Percentiles rank a stretch among this genome's conserved stretches.
phyloP scores from a whole-genome alignment of 225 moss, liverwort and hornwort genomes.

The Pleurozium schreberi region DNA sequence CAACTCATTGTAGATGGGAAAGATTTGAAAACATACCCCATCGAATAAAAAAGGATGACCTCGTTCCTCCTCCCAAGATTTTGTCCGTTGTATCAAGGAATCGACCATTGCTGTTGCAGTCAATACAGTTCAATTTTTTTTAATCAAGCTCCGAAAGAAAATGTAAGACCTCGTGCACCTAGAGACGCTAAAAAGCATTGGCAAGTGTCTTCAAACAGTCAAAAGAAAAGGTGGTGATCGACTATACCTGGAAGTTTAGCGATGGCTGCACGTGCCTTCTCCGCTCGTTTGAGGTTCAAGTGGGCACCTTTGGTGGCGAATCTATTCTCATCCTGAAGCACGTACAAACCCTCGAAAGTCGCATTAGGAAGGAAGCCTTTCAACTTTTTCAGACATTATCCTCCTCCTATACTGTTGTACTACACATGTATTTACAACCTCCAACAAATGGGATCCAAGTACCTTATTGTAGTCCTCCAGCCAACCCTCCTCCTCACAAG shows the following conservation, averaged over 20 bases:
- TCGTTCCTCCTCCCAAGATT: slow-evolving; percentile 87
- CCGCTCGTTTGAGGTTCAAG: slow-evolving; percentile 86
- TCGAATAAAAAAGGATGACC: slow-evolving; percentile 76
- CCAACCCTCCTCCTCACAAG: slow-evolving; percentile 97
- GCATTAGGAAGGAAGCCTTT: background rate
- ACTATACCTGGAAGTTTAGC: slow-evolving; percentile 72
- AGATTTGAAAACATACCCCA: slow-evolving; percentile 38
- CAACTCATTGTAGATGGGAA: background rate
- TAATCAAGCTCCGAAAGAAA: background rate
- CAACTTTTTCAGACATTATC: background rate
- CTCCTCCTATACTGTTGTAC: background rate
- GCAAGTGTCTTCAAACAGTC: background rate
- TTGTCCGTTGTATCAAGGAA: slow-evolving; percentile 64
- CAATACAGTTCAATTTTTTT: background rate
- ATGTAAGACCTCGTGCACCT: background rate
- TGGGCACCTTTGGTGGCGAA: slow-evolving; percentile 94
- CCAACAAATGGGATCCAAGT: background rate
- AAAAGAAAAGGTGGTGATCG: background rate
- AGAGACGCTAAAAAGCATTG: background rate
- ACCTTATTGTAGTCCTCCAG: slow-evolving; percentile 97
- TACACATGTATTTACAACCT: background rate
- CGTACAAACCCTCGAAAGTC: background rate
- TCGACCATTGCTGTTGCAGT: slow-evolving; percentile 70
- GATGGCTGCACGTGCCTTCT: slow-evolving; percentile 79
- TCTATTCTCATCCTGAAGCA: slow-evolving; percentile 77